Base-by-base conservation (phyloP, 1,139 yeast species). In the Meyerozyma guilliermondii region DNA sequence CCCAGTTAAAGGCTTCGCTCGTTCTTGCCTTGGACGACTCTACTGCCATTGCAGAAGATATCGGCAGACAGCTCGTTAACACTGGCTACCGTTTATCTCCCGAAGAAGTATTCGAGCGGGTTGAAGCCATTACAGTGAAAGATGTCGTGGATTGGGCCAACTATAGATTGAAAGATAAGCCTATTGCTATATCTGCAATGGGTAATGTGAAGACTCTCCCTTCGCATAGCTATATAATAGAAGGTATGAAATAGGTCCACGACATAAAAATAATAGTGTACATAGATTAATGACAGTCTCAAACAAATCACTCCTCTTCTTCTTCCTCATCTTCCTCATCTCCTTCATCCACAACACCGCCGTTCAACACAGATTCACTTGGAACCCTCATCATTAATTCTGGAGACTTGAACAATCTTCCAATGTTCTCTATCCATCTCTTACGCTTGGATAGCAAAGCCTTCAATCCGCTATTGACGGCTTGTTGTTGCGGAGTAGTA, bases 1-100 rank as follows among this genome's bases (percentile, higher is more conserved):
- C 97, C 2, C 97, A 91, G 65, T 75, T 92, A 51, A 91, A 91
- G 67, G 98, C 98, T 0, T 87, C 96, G 0, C 72, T 92, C 44
- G 75, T 92, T 42, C 72, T 92, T 46, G 87, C 96, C 10, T 73
- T 92, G 43, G 99, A 94, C 63, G 97, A 96, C 48, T 83, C 96
- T 17, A 89, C 98, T 5, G 94, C 97, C 4, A 83, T 91, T 46
- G 98, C 97, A 28, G 99, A 92, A 65, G 98, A 92, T 65, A 88
- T 94, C 55, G 98, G 98, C 33, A 83, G 98, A 62, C 98, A 94
- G 65, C 75, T 92, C 48, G 95, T 92, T 40, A 91, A 96, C 44
- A 91, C 98, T 3, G 98, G 98, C 33, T 81, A 77, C 57, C 80
- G 97, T 59, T 74, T 88, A 54, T 76, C 94, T 13, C 97, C 98